Percentiles rank a stretch among this genome's conserved stretches.
phyloP scores from a whole-genome alignment of 495 filamentous ascomycete species.

The Aspergillus affinis region DNA sequence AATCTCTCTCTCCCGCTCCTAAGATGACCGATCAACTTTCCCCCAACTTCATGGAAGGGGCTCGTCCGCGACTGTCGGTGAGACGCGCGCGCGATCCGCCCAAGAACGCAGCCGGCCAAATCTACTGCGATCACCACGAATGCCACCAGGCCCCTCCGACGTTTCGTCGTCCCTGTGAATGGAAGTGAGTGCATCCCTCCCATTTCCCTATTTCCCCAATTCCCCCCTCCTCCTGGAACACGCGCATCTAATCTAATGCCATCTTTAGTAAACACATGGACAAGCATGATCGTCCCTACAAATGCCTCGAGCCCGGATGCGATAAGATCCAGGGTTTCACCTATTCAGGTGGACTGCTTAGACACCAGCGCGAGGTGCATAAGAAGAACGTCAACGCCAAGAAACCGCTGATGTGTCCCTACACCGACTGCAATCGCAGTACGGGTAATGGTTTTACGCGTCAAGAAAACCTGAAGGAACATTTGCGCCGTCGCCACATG shows the following conservation, averaged over 20 bases:
- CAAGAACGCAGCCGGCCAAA: conserved; percentile 66
- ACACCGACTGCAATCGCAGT: conserved; percentile 82
- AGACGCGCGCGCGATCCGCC: conserved; percentile 56
- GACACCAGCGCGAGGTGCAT: conserved; percentile 91
- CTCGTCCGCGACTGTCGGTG: conserved; percentile 46
- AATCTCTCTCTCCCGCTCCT: conserved; percentile 36
- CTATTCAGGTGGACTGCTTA: conserved; percentile 81
- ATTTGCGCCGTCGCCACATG: conserved; percentile 81
- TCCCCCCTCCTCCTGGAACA: background rate
- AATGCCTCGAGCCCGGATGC: conserved; percentile 72
- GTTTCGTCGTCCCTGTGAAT: conserved; percentile 85
- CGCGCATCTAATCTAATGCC: conserved; percentile 24
- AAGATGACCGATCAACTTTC: conserved; percentile 44
- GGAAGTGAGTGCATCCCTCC: conserved; percentile 64
- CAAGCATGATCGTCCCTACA: conserved; percentile 91
- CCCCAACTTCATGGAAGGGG: conserved; percentile 40
- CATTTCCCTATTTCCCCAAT: background rate
- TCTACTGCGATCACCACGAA: conserved; percentile 63
- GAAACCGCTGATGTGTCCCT: conserved; percentile 78
- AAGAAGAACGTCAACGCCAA: conserved; percentile 80
- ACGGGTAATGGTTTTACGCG: conserved; percentile 79
- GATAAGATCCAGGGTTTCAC: conserved; percentile 92
- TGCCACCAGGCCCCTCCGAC: conserved; percentile 56
- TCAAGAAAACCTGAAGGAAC: conserved; percentile 88
- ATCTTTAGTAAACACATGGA: conserved; percentile 85